phyloP scores from a whole-genome alignment of 805 yeast genomes.

The Wickerhamiella sorbophila region DNA sequence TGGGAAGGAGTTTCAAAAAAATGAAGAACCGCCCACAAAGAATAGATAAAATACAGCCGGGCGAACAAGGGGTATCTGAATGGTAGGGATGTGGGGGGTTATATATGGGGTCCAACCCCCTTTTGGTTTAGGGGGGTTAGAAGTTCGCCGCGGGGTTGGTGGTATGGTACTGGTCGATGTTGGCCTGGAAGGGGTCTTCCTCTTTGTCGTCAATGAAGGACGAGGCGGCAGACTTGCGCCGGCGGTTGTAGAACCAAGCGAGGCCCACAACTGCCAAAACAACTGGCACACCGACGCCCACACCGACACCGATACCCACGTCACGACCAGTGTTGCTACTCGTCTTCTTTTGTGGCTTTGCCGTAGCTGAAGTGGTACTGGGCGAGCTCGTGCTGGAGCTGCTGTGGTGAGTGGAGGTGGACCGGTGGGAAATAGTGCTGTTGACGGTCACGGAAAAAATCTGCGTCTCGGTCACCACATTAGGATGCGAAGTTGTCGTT shows the following conservation, averaged over 20 bases:
- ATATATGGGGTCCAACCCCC: too few relatives aligned
- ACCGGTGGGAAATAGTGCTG: not conserved
- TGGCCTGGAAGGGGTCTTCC: conserved; percentile 25
- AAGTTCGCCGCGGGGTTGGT: conserved; percentile 25
- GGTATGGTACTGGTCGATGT: conserved; percentile 26
- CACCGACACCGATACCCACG: conserved; percentile 53
- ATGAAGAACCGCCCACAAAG: too few relatives aligned
- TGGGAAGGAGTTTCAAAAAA: too few relatives aligned
- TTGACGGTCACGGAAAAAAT: conserved; percentile 4
- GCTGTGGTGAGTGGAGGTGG: not conserved
- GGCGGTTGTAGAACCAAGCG: conserved; percentile 6
- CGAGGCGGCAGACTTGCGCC: conserved; percentile 12
- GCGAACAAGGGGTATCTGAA: too few relatives aligned
- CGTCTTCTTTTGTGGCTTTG: not conserved
- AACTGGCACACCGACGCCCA: conserved; percentile 60
- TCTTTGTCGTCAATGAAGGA: conserved; percentile 16
- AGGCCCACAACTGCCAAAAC: conserved; percentile 27
- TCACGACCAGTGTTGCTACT: conserved; percentile 22
- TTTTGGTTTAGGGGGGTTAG: too few relatives aligned
- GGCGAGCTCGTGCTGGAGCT: not conserved
- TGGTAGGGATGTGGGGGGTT: too few relatives aligned
- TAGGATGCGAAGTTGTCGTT: conserved; percentile 3
- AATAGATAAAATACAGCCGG: too few relatives aligned
- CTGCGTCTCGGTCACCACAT: conserved; percentile 6
- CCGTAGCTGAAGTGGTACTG: not conserved